These are phyloP conservation scores for Cajanus cajan DNA, from an alignment of 306 rosid genomes.

Conservation along the genomic window DNA sequence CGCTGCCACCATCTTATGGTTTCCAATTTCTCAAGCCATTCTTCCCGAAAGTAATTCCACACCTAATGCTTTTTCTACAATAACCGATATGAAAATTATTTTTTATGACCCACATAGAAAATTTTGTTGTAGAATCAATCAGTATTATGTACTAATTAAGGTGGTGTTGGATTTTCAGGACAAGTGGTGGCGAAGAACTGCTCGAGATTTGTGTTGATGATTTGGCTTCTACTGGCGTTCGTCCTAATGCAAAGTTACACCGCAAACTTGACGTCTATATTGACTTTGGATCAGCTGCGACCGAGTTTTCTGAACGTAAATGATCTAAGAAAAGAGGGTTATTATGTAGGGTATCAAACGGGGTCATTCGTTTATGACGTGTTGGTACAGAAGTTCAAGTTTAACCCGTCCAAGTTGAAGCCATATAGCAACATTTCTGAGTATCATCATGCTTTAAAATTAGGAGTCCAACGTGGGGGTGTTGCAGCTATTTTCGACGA, in stretches of 20 bases:
- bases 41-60: conserved; percentile 32
- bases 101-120: no score
- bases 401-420: conserved; percentile 21
- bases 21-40: conserved; percentile 38
- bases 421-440: not conserved
- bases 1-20: conserved; percentile 21
- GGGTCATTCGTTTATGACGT: conserved; percentile 27
- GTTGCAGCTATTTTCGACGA: conserved; percentile 34
- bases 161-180: conserved; percentile 2
- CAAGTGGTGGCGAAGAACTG: conserved; percentile 33
- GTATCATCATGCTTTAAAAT: conserved; percentile 21
- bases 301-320: conserved; percentile 17
- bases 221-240: conserved; percentile 41
- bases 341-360: conserved; percentile 34
- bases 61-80: not conserved
- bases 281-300: conserved; percentile 31
- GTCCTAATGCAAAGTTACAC: conserved; percentile 45
- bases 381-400: conserved; percentile 4
- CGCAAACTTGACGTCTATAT: conserved; percentile 34
- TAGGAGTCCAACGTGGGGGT: conserved; percentile 27
- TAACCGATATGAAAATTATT: no score
- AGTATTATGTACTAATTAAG: no score
- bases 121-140: no score
- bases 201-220: conserved; percentile 44
- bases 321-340: conserved; percentile 11